These are phyloP conservation scores for Globisporangium emineosum DNA, from an alignment of 352 stramenopile species.

Conservation along the genomic window DNA sequence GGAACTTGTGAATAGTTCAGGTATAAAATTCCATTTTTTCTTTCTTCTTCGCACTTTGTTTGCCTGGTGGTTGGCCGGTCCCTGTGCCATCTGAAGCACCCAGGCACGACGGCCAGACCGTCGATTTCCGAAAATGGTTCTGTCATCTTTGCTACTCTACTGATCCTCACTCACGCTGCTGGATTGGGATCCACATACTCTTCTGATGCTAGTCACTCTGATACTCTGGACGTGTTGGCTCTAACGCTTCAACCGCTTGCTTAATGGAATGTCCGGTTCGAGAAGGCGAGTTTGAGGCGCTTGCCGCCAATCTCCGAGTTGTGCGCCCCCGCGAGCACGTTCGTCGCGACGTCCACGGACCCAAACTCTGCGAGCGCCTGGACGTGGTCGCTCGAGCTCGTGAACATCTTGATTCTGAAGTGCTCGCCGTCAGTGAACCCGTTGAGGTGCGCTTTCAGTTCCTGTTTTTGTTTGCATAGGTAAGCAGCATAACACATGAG, in stretches of 20 bases:
- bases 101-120: too few relatives aligned
- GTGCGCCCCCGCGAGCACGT: constrained; percentile 48
- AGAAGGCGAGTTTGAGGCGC: constrained; percentile 61
- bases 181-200: too few relatives aligned
- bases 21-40: neutral
- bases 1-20: neutral
- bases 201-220: too few relatives aligned
- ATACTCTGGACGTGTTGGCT: too few relatives aligned
- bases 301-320: constrained; percentile 34
- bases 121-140: neutral
- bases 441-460: constrained; percentile 33
- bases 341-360: constrained; percentile 46
- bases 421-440: constrained; percentile 38
- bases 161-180: neutral
- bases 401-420: constrained; percentile 45
- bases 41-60: neutral
- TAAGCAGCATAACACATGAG: too few relatives aligned
- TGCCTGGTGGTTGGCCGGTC: too few relatives aligned
- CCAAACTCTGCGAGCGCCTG: constrained; percentile 56
- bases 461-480: constrained; percentile 25
- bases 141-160: neutral
- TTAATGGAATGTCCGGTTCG: constrained; percentile 40
- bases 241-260: neutral
- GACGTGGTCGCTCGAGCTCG: constrained; percentile 39
- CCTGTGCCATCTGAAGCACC: too few relatives aligned